Evolutionary conservation across 176 grass and related monocot genomes (phyloP).

Genomic region (Neostapfia colusana): DNA sequence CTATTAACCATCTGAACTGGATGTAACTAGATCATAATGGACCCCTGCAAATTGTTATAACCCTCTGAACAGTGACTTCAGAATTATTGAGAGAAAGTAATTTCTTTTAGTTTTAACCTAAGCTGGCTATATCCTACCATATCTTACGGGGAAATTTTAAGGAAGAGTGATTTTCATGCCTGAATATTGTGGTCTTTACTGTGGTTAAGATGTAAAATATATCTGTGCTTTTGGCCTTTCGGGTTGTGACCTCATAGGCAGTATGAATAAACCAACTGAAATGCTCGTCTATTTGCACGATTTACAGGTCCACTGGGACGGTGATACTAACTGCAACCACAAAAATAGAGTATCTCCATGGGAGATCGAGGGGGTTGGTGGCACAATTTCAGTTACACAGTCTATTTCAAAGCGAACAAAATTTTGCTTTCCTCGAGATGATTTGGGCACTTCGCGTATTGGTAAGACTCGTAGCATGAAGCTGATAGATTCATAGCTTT

Average conservation of each 20-base stretch:
- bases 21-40: neutral
- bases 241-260: neutral
- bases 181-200: neutral
- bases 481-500: neutral
- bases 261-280: neutral
- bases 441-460: constrained; percentile 47
- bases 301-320: constrained; percentile 82
- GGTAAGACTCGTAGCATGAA: constrained; percentile 36
- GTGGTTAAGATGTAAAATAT: constrained; percentile 1
- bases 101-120: neutral
- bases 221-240: neutral
- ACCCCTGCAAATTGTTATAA: neutral
- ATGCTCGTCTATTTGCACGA: constrained; percentile 30
- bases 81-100: neutral
- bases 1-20: neutral
- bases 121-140: neutral
- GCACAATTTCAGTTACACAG: constrained; percentile 42
- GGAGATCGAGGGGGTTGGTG: constrained; percentile 70
- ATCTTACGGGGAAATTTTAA: neutral
- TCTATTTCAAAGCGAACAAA: constrained; percentile 71
- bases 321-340: constrained; percentile 44
- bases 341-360: constrained; percentile 85
- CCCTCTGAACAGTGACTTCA: neutral
- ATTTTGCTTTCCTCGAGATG: constrained; percentile 49
- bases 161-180: neutral